These are phyloP conservation scores for Galerina sulciceps DNA, from an alignment of 768 basidiomycete species.

Conservation along the genomic window DNA sequence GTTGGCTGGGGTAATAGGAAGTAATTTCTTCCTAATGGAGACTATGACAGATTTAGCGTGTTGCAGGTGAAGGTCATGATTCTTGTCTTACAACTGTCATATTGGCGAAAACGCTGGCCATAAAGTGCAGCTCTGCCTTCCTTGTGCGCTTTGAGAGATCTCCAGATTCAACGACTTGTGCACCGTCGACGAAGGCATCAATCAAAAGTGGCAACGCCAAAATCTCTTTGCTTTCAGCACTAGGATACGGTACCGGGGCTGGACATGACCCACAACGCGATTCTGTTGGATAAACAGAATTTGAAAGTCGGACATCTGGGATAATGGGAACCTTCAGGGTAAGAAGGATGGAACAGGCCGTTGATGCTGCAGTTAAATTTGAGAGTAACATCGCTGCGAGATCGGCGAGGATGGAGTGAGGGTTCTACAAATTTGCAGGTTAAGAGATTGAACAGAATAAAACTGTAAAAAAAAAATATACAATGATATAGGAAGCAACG, in stretches of 20 bases:
- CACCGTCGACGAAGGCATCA: constrained; percentile 86
- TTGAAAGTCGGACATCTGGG: constrained; percentile 47
- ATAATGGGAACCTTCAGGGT: constrained; percentile 70
- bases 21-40: constrained; percentile 75
- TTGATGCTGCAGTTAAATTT: constrained; percentile 83
- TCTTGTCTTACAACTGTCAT: constrained; percentile 69
- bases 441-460: constrained; percentile 9
- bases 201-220: constrained; percentile 81
- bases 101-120: constrained; percentile 95
- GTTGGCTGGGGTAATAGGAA: constrained; percentile 72
- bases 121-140: constrained; percentile 87
- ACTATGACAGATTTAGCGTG: constrained; percentile 43
- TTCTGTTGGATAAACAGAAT: constrained; percentile 70
- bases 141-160: constrained; percentile 53
- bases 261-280: constrained; percentile 83
- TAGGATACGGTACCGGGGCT: constrained; percentile 73
- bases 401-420: constrained; percentile 90
- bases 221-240: constrained; percentile 53
- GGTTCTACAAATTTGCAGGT: constrained; percentile 59
- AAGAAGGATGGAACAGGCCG: constrained; percentile 67
- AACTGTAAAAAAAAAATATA: constrained; percentile 42
- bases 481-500: constrained; percentile 88
- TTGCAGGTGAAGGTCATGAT: background rate
- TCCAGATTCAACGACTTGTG: constrained; percentile 51
- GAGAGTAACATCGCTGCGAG: constrained; percentile 96